Evolutionary conservation across 1,284 basidiomycete species (phyloP), one percentile per base, ranked within the genome.

Genomic region (Dichomitus squalens): DNA sequence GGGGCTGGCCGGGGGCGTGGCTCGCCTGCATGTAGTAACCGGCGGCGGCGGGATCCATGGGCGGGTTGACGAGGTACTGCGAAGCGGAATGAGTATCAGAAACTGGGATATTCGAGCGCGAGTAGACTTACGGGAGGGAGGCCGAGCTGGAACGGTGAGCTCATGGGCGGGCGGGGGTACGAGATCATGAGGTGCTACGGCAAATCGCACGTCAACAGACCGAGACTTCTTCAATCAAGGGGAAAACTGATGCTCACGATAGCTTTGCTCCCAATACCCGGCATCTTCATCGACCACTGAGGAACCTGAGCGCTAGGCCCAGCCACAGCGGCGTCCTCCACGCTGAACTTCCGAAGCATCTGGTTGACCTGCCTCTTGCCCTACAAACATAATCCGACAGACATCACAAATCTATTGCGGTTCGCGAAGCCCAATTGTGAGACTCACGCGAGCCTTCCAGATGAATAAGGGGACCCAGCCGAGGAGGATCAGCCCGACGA

Each of bases 371-470:
- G 73, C 23, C 66, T 65, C 60, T 74, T 77, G 29, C 84, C 84
- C 82, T 83, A 53, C 16, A 56, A 33, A 31, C 16, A 33, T 18
- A 27, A 33, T 21, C 6, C n/a, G n/a, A n/a, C n/a, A n/a, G n/a
- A n/a, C 3, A 3, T 5, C 18, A 31, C 29, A 47, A 36, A 5
- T 21, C 29, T 11, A 7, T 29, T 21, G 23, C 16, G 23, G 8
- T 16, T 31, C 18, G 20, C 0, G 29, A 8, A 18, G 41, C 12
- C 7, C 5, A 6, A 36, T 5, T 4, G 35, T 14, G 18, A 27
- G 14, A 74, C 77, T 47, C 34, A 81, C 81, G 36, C 74, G 63
- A 21, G 67, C 71, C 64, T 85, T 85, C 82, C 82, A 85, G 23
- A 77, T 52, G 43, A 75, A 49, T 46, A 83, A 68, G 3, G 84